These are phyloP conservation scores for Juncus inflexus DNA, from an alignment of 176 grass and related monocot species.

Conservation along the genomic window DNA sequence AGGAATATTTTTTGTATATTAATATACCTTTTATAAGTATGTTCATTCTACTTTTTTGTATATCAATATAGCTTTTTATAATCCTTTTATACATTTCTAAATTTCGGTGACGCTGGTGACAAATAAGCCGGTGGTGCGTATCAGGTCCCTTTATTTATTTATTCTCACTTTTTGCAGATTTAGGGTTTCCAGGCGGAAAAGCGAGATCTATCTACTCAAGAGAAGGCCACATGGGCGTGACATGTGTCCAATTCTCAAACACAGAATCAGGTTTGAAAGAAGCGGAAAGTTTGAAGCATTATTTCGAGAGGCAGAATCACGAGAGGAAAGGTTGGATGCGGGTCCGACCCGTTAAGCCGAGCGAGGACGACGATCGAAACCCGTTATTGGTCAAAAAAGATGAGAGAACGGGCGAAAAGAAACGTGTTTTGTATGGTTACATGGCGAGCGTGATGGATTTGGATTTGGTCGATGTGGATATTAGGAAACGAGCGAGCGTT, in stretches of 20 bases:
- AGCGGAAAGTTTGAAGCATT: constrained; percentile 68
- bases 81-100: no score
- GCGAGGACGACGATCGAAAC: constrained; percentile 56
- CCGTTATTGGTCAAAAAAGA: constrained; percentile 66
- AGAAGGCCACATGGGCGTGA: constrained; percentile 79
- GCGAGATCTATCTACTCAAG: constrained; percentile 86
- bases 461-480: constrained; percentile 74
- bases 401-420: constrained; percentile 71
- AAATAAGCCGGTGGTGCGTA: no score
- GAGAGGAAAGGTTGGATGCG: constrained; percentile 67
- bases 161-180: constrained; percentile 61
- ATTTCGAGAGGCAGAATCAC: constrained; percentile 63
- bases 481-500: constrained; percentile 61
- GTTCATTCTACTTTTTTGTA: no score
- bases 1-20: no score
- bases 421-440: constrained; percentile 81
- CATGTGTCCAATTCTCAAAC: constrained; percentile 71
- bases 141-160: no score
- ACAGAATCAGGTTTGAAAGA: constrained; percentile 69
- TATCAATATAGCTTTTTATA: no score
- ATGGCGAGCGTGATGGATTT: constrained; percentile 69
- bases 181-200: constrained; percentile 87
- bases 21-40: no score
- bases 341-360: constrained; percentile 34
- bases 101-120: no score